Evolutionary conservation across 2,329 filamentous ascomycete species (phyloP).

Genomic region (Colletotrichum aenigma): DNA sequence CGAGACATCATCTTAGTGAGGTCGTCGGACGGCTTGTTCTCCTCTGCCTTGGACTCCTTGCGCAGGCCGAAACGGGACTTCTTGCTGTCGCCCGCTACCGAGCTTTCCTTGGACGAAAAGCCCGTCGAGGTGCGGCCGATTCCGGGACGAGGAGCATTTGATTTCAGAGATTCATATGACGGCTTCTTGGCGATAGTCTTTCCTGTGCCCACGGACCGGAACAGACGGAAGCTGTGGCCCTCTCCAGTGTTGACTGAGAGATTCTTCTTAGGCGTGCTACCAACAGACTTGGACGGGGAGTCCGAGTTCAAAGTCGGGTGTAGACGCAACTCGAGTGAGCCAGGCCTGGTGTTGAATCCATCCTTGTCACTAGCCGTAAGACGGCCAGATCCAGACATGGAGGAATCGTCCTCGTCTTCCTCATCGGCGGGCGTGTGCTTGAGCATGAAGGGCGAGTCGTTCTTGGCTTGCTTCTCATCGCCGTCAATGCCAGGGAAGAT

Average conservation of each 20-base stretch:
- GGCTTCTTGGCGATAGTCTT: slow-evolving; percentile 55
- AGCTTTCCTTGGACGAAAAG: slow-evolving; percentile 44
- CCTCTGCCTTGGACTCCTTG: slow-evolving; percentile 51
- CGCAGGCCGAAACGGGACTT: slow-evolving; percentile 62
- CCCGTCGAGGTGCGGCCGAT: slow-evolving; percentile 53
- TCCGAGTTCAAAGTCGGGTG: slow-evolving; percentile 78
- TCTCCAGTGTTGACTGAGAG: slow-evolving; percentile 54
- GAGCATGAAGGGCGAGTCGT: slow-evolving; percentile 64
- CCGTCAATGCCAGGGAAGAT: slow-evolving; percentile 86
- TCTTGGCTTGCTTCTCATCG: slow-evolving; percentile 54
- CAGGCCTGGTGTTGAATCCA: slow-evolving; percentile 63
- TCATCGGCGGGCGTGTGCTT: slow-evolving; percentile 53
- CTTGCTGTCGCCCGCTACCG: slow-evolving; percentile 43
- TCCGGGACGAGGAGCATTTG: slow-evolving; percentile 44
- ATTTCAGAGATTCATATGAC: slow-evolving; percentile 61
- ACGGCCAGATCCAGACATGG: slow-evolving; percentile 42
- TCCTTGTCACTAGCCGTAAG: slow-evolving; percentile 49
- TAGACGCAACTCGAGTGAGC: slow-evolving; percentile 81
- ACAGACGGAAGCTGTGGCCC: slow-evolving; percentile 54
- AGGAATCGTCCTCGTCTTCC: slow-evolving; percentile 52
- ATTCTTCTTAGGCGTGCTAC: slow-evolving; percentile 47
- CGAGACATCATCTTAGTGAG: slow-evolving; percentile 95
- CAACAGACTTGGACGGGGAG: slow-evolving; percentile 33
- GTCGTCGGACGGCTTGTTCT: slow-evolving; percentile 79
- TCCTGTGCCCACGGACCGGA: slow-evolving; percentile 47